These are phyloP conservation scores for Paecilomyces dactylethromorphus DNA, from an alignment of 2,329 filamentous ascomycete species.

Conservation along the genomic window DNA sequence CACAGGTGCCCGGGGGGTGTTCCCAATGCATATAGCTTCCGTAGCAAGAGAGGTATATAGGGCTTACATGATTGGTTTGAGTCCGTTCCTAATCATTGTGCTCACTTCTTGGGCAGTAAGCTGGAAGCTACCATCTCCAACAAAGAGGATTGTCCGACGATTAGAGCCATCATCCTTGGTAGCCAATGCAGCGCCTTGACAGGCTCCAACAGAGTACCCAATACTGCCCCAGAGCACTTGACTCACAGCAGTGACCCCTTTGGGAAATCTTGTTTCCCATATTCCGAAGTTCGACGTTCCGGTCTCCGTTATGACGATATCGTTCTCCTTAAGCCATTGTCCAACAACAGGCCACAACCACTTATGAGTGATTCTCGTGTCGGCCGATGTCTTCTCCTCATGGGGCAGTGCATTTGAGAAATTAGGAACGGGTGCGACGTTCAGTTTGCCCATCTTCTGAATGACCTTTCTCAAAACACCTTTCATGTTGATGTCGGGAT, in stretches of 20 bases:
- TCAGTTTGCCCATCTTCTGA: constrained; percentile 51
- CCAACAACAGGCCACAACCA: constrained; percentile 43
- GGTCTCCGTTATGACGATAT: constrained; percentile 53
- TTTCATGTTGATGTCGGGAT: constrained; percentile 70
- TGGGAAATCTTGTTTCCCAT: constrained; percentile 45
- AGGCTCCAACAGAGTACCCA: constrained; percentile 54
- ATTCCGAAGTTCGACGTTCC: constrained; percentile 53
- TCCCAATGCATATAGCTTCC: no score
- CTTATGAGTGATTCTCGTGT: constrained; percentile 41
- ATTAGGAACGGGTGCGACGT: constrained; percentile 47
- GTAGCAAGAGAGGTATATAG: no score
- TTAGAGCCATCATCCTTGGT: constrained; percentile 23
- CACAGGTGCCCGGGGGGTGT: neutral
- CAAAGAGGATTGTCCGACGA: constrained; percentile 51
- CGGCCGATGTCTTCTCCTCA: constrained; percentile 17
- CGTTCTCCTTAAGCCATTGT: constrained; percentile 44
- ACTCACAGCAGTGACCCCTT: constrained; percentile 42
- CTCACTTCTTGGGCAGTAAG: constrained; percentile 62
- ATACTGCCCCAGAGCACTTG: constrained; percentile 55
- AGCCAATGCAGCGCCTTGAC: constrained; percentile 51
- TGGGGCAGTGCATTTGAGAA: constrained; percentile 46
- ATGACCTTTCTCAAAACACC: constrained; percentile 69
- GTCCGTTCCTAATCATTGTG: constrained; percentile 55
- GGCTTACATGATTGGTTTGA: constrained; percentile 66
- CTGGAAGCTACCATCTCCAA: constrained; percentile 59